phyloP scores from a whole-genome alignment of 345 rosid species.

The Cardamine resedifolia region DNA sequence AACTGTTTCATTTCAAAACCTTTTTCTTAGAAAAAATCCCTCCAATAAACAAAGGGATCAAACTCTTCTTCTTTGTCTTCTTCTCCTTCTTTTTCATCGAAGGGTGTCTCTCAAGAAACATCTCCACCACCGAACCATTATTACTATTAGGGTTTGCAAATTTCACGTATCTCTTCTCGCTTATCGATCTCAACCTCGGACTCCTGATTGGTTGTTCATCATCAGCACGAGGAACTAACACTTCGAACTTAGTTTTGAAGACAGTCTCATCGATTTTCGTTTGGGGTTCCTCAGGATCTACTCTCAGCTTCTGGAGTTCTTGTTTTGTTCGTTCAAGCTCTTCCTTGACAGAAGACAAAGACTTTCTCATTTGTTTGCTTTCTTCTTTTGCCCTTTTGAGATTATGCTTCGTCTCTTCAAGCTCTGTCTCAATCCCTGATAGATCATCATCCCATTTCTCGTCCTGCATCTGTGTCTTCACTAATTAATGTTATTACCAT shows the following conservation, averaged over 20 bases:
- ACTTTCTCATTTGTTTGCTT: constrained; percentile 54
- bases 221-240: constrained; percentile 27
- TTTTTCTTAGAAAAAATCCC: constrained; percentile 66
- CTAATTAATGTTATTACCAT: not conserved
- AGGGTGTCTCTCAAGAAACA: constrained; percentile 63
- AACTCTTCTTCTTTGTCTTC: constrained; percentile 48
- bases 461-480: constrained; percentile 41
- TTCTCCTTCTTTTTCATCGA: constrained; percentile 47
- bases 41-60: constrained; percentile 67
- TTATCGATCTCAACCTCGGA: constrained; percentile 36
- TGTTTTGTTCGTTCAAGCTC: constrained; percentile 77
- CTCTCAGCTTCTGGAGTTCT: constrained; percentile 58
- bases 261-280: constrained; percentile 26
- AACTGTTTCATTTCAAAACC: constrained; percentile 35
- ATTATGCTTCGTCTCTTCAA: constrained; percentile 71
- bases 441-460: constrained; percentile 29
- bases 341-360: constrained; percentile 55
- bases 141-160: constrained; percentile 53
- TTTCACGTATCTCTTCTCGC: constrained; percentile 63
- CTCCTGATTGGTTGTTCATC: constrained; percentile 11
- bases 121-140: constrained; percentile 38
- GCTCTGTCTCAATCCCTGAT: constrained; percentile 41
- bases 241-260: constrained; percentile 43
- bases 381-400: constrained; percentile 74
- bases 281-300: constrained; percentile 27